Conservation (phyloP, 208 protist genomes). For the Leishmania mexicana region DNA sequence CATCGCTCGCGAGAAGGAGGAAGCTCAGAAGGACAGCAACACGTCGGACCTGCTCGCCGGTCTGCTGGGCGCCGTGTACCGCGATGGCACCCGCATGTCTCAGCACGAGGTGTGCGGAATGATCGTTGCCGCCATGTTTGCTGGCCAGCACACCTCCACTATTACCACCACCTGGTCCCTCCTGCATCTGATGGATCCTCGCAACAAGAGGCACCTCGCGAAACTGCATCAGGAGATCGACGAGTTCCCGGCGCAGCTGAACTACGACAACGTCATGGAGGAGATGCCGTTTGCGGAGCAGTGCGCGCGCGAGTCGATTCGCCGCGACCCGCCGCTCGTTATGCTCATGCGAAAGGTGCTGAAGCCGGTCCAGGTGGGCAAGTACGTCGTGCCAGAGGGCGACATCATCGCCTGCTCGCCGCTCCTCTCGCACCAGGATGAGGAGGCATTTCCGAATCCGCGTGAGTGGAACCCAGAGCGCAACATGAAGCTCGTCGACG, state of each 20-base stretch:
- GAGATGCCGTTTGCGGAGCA: slow-evolving; percentile 89
- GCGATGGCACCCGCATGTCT: slow-evolving; percentile 84
- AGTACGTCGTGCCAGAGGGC: slow-evolving; percentile 88
- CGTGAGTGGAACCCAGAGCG: slow-evolving; percentile 88
- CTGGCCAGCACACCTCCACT: slow-evolving; percentile 93
- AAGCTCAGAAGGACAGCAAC: slow-evolving; percentile 71
- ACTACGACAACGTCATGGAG: slow-evolving; percentile 90
- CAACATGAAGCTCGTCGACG: slow-evolving; percentile 77
- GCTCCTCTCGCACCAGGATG: slow-evolving; percentile 77
- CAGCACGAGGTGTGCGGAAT: slow-evolving; percentile 92
- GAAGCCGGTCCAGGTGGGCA: slow-evolving; percentile 68
- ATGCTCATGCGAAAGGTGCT: slow-evolving; percentile 94
- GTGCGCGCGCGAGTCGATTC: slow-evolving; percentile 90
- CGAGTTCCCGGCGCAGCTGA: slow-evolving; percentile 82
- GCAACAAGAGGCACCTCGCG: slow-evolving; percentile 64
- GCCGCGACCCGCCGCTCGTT: slow-evolving; percentile 91
- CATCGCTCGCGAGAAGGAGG: slow-evolving; percentile 82
- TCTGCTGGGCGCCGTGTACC: slow-evolving; percentile 88
- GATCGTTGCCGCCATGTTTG: slow-evolving; percentile 93
- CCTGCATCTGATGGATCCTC: slow-evolving; percentile 76
- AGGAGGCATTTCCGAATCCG: slow-evolving; percentile 85
- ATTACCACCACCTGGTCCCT: slow-evolving; percentile 93
- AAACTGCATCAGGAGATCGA: slow-evolving; percentile 73
- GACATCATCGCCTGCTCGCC: slow-evolving; percentile 89
- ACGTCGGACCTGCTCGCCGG: slow-evolving; percentile 86